Evolutionary conservation across 352 stramenopile genomes (phyloP).

Genomic region (Thraustochytrium aureum): DNA sequence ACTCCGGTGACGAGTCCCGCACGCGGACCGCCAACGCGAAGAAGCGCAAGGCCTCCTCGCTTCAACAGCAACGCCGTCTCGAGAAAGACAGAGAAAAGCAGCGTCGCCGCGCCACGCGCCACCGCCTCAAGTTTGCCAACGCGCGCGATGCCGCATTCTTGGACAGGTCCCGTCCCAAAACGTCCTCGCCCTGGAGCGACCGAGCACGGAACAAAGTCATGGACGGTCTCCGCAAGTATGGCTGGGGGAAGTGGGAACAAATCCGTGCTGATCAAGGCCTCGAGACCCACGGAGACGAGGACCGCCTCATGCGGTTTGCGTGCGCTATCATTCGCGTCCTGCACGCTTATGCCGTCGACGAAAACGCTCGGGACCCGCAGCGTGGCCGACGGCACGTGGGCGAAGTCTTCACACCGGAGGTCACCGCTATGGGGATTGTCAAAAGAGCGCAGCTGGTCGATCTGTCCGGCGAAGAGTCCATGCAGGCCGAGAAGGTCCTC

Average conservation of each 20-base stretch:
- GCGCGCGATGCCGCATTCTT: no score
- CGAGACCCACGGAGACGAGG: slow-evolving; percentile 28
- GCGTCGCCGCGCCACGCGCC: no score
- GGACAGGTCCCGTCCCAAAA: no score
- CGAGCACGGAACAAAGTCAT: slow-evolving; percentile 27
- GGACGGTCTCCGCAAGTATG: slow-evolving; percentile 1
- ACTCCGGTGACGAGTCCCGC: not conserved
- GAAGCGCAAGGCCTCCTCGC: no score
- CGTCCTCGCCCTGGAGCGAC: slow-evolving; percentile 13
- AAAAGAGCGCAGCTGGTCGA: not conserved
- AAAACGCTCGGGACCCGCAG: not conserved
- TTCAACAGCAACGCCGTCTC: no score
- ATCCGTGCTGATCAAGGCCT: slow-evolving; percentile 1
- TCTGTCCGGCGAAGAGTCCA: not conserved
- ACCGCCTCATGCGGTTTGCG: slow-evolving; percentile 26
- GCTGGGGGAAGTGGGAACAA: slow-evolving; percentile 13
- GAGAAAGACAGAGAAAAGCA: no score
- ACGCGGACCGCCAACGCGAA: no score
- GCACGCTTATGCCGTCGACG: not conserved
- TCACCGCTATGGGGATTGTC: not conserved
- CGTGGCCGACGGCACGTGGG: not conserved
- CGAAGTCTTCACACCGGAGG: not conserved
- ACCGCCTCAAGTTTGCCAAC: no score
- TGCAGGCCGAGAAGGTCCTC: not conserved
- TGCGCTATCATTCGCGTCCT: slow-evolving; percentile 26